Conservation (phyloP, 78 protist genomes). For the Tieghemostelium lacteum region DNA sequence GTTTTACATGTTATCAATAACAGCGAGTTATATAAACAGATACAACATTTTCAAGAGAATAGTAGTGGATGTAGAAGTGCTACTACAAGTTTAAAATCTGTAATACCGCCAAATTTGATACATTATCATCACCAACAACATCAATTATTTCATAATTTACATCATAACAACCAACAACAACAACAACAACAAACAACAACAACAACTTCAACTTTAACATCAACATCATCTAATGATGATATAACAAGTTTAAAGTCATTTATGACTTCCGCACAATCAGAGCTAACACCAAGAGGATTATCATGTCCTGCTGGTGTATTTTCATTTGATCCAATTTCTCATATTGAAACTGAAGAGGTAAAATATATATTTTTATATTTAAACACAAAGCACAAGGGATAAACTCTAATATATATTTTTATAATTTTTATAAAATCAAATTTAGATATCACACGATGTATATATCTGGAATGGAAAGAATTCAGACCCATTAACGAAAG, state of each 20-base stretch:
- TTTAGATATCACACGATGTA: conserved; percentile 47
- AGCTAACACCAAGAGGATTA: conserved; percentile 47
- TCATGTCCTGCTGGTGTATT: conserved; percentile 27
- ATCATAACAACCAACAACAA: not conserved
- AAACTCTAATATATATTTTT: not conserved
- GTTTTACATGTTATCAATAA: conserved; percentile 61
- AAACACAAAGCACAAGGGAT: too few species aligned
- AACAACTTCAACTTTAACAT: not conserved
- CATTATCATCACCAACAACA: not conserved
- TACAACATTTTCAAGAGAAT: not conserved
- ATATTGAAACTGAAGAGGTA: conserved; percentile 41
- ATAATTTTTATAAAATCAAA: not conserved
- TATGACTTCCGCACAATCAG: conserved; percentile 24
- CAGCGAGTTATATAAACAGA: conserved; percentile 2
- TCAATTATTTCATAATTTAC: not conserved
- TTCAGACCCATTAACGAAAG: conserved; percentile 36
- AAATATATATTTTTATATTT: not conserved
- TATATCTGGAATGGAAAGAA: conserved; percentile 73
- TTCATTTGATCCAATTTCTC: conserved; percentile 13
- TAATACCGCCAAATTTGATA: not conserved
- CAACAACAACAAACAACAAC: not conserved
- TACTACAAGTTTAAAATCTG: too few species aligned
- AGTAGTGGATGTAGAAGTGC: not conserved
- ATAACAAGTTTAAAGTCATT: not conserved
- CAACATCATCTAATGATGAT: not conserved